These are phyloP conservation scores for Gossypium stocksii DNA, from an alignment of 345 rosid species.

Conservation along the genomic window DNA sequence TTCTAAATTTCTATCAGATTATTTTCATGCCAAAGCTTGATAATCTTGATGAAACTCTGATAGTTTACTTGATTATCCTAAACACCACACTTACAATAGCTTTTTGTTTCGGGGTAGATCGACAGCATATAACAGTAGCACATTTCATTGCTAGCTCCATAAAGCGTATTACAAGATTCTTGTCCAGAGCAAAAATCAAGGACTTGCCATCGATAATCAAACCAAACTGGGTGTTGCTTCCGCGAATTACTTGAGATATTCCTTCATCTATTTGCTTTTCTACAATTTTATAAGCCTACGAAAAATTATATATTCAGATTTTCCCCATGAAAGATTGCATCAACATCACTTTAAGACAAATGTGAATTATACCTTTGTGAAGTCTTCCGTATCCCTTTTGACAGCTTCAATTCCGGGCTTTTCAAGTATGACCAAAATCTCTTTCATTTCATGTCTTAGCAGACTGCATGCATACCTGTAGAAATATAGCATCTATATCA, in stretches of 20 bases:
- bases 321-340: background rate
- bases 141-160: constrained; percentile 59
- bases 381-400: constrained; percentile 52
- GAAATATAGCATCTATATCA: constrained; percentile 11
- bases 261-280: constrained; percentile 42
- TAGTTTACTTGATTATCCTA: background rate
- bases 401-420: constrained; percentile 47
- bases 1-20: constrained; percentile 40
- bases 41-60: background rate
- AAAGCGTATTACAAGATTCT: constrained; percentile 40
- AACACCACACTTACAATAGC: constrained; percentile 66
- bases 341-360: background rate
- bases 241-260: constrained; percentile 29
- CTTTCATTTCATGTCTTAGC: constrained; percentile 63
- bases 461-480: constrained; percentile 80
- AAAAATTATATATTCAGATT: constrained; percentile 16
- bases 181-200: constrained; percentile 51
- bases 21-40: constrained; percentile 15
- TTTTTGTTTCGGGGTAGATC: constrained; percentile 88
- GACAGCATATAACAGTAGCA: constrained; percentile 78
- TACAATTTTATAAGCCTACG: constrained; percentile 60
- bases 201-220: constrained; percentile 87
- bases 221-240: constrained; percentile 31
- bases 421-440: constrained; percentile 60
- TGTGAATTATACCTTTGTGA: constrained; percentile 39